A percentile compares a stretch with the other conserved stretches of the same genome.
phyloP scores from a whole-genome alignment of 2,329 filamentous ascomycete species.

The Coniella lustricola region DNA sequence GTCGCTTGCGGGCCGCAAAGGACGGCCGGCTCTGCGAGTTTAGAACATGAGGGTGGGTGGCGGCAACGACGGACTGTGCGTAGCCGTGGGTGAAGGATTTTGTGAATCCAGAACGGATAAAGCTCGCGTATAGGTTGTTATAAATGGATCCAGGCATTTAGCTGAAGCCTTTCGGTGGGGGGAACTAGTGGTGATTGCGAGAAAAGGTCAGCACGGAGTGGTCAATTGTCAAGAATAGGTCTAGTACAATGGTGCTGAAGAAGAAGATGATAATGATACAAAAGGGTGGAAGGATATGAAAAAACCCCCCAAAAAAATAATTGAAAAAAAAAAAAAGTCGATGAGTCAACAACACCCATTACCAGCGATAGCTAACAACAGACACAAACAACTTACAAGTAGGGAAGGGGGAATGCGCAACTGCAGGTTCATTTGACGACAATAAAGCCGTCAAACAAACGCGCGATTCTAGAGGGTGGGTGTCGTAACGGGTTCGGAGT shows the following conservation, averaged over 20 bases:
- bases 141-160: conserved; percentile 78
- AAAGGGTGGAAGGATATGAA: conserved; percentile 1
- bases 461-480: conserved; percentile 47
- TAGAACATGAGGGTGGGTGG: conserved; percentile 71
- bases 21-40: conserved; percentile 64
- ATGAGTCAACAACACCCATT: too few relatives aligned
- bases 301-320: neutral
- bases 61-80: conserved; percentile 94
- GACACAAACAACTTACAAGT: conserved; percentile 57
- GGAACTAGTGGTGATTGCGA: conserved; percentile 19
- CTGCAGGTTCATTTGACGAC: conserved; percentile 99
- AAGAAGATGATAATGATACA: neutral
- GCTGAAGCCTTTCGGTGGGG: conserved; percentile 58
- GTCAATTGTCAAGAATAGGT: neutral
- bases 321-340: conserved; percentile 1
- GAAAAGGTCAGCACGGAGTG: conserved; percentile 7
- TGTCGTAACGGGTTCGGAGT: too few relatives aligned
- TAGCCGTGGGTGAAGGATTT: conserved; percentile 98
- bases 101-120: conserved; percentile 95
- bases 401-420: conserved; percentile 51
- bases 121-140: conserved; percentile 63
- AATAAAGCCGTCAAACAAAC: conserved; percentile 78
- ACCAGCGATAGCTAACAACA: too few relatives aligned
- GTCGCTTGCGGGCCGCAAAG: conserved; percentile 48
- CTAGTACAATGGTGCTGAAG: neutral